phyloP scores from a whole-genome alignment of 495 filamentous ascomycete genomes.

The Wilcoxina mikolae region DNA sequence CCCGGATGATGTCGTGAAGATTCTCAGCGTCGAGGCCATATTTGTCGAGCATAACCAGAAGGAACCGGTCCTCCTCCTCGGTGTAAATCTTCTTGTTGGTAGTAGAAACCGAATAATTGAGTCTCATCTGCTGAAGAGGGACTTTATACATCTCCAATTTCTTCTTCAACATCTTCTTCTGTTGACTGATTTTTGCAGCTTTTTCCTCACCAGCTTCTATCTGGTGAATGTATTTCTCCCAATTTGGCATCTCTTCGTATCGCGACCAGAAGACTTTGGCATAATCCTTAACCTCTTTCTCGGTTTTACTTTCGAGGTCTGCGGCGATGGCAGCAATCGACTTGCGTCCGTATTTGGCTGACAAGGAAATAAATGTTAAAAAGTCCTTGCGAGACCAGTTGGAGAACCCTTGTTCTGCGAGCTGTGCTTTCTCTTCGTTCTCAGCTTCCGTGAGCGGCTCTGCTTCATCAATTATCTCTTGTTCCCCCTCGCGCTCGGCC shows the following conservation, averaged over 20 bases:
- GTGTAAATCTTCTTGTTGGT: slow-evolving; percentile 99
- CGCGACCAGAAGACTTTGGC: slow-evolving; percentile 90
- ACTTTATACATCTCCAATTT: slow-evolving; percentile 94
- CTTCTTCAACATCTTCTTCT: slow-evolving; percentile 82
- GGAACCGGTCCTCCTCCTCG: slow-evolving; percentile 93
- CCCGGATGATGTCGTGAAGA: slow-evolving; percentile 71
- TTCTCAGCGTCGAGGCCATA: slow-evolving; percentile 75
- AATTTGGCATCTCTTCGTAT: slow-evolving; percentile 76
- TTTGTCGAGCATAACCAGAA: slow-evolving; percentile 82
- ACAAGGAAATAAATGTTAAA: slow-evolving; percentile 92
- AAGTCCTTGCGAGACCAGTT: slow-evolving; percentile 96
- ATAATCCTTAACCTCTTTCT: slow-evolving; percentile 72
- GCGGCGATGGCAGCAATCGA: slow-evolving; percentile 71
- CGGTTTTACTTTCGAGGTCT: slow-evolving; percentile 81
- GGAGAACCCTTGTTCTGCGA: slow-evolving; percentile 74
- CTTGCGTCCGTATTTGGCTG: slow-evolving; percentile 75
- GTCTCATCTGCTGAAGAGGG: slow-evolving; percentile 90
- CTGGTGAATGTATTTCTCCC: slow-evolving; percentile 66
- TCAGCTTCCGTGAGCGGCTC: slow-evolving; percentile 81
- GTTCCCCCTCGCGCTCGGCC: slow-evolving; percentile 74
- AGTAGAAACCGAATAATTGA: slow-evolving; percentile 96
- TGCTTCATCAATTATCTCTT: slow-evolving; percentile 83
- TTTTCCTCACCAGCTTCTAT: slow-evolving; percentile 89
- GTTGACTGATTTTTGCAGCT: slow-evolving; percentile 71
- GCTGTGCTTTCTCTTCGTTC: slow-evolving; percentile 59